A percentile compares a stretch with the other conserved stretches of the same genome.
Evolutionary conservation across 805 yeast genomes (phyloP).

Genomic region (Saturnispora besseyi): DNA sequence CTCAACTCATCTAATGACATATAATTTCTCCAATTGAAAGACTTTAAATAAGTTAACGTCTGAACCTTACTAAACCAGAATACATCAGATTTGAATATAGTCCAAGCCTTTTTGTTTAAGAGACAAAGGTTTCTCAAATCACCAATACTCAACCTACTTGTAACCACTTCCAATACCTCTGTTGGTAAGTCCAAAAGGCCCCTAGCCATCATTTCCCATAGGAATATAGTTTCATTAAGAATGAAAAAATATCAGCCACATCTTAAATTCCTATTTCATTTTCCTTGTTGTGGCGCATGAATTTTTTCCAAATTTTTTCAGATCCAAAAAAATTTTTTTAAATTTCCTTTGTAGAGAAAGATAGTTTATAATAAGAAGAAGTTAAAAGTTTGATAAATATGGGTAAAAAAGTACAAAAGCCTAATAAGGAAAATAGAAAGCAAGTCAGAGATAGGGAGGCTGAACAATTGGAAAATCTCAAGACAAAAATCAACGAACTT

Average conservation of each 20-base stretch:
- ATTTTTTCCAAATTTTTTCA: neutral
- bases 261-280: neutral
- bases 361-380: neutral
- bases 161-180: neutral
- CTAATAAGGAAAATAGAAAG: constrained; percentile 25
- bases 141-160: neutral
- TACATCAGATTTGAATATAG: neutral
- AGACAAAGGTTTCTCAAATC: constrained; percentile 1
- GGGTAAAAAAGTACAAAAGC: constrained; percentile 24
- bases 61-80: neutral
- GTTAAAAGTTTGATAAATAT: constrained; percentile 10
- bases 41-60: neutral
- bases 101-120: neutral
- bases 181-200: neutral
- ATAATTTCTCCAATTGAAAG: neutral
- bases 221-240: neutral
- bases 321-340: neutral
- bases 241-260: neutral
- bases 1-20: neutral
- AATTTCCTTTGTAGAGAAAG: neutral
- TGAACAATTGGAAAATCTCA: constrained; percentile 35
- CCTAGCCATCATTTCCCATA: neutral
- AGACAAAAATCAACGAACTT: constrained; percentile 42
- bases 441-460: constrained; percentile 24
- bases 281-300: constrained; percentile 1